Conservation (phyloP, 2,329 filamentous ascomycete genomes). For the Ophiostoma triangulosporum region DNA sequence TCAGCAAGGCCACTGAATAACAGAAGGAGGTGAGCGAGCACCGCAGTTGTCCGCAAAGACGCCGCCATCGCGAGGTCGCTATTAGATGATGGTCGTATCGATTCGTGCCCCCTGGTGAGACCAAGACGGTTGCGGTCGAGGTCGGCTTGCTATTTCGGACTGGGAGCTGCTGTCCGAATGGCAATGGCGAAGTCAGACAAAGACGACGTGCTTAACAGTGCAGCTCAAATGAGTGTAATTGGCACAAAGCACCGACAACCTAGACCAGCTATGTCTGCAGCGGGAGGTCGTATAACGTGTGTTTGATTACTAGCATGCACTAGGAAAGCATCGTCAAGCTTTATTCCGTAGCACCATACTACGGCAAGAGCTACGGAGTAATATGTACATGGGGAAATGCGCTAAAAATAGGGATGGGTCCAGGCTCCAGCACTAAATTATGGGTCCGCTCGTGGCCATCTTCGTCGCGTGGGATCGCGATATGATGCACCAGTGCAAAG, state of each 20-base stretch:
- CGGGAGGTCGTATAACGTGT: neutral
- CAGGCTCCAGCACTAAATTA: neutral
- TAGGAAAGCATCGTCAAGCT: neutral
- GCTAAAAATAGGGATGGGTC: neutral
- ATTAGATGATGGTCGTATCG: no score
- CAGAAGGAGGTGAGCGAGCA: slow-evolving; percentile 27
- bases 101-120: neutral
- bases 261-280: neutral
- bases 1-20: slow-evolving; percentile 32
- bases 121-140: neutral
- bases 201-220: no score
- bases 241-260: neutral
- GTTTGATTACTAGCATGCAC: neutral
- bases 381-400: neutral
- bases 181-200: neutral
- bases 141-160: neutral
- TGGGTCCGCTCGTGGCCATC: neutral
- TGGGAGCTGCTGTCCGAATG: neutral
- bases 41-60: slow-evolving; percentile 30
- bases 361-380: neutral
- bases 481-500: no score
- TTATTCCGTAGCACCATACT: neutral
- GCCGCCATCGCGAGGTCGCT: neutral
- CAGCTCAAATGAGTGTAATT: neutral
- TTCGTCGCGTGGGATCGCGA: neutral